A percentile compares a stretch with the other conserved stretches of the same genome.
phyloP scores from a whole-genome alignment of 2,329 filamentous ascomycete species.

The Pseudogymnoascus sp. region DNA sequence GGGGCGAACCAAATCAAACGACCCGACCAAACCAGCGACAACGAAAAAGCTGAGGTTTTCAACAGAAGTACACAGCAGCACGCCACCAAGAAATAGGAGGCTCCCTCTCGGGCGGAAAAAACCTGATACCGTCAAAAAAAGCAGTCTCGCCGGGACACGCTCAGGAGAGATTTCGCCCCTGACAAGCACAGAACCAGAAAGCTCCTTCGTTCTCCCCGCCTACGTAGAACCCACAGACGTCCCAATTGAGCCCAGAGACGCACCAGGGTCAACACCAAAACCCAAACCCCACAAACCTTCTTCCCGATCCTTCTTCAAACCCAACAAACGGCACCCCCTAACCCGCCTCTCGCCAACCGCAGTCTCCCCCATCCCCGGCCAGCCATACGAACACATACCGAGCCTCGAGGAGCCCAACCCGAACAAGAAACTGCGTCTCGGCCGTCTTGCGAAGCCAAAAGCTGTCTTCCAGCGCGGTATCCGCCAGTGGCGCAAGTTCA shows the following conservation, averaged over 20 bases:
- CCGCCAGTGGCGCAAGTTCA: slow-evolving; percentile 13
- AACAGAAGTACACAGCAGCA: neutral
- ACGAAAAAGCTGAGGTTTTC: neutral
- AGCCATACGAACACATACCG: neutral
- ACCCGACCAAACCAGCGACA: neutral
- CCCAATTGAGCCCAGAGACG: neutral
- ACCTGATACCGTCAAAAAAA: neutral
- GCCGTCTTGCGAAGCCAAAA: neutral
- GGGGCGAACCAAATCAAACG: neutral
- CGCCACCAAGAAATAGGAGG: neutral
- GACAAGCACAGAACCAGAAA: neutral
- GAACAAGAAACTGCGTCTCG: neutral
- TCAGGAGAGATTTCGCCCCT: neutral
- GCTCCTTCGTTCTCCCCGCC: neutral
- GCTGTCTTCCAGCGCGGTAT: neutral
- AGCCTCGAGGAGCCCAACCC: neutral
- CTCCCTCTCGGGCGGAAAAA: neutral
- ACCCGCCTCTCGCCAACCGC: neutral
- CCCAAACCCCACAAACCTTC: neutral
- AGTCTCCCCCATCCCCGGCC: neutral
- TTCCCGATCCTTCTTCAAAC: too few species aligned
- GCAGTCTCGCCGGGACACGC: neutral
- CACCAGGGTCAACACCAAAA: neutral
- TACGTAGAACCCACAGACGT: neutral
- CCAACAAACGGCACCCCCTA: neutral